Base-by-base conservation (phyloP, 1,139 yeast species). In the Hansenula lynferdii region DNA sequence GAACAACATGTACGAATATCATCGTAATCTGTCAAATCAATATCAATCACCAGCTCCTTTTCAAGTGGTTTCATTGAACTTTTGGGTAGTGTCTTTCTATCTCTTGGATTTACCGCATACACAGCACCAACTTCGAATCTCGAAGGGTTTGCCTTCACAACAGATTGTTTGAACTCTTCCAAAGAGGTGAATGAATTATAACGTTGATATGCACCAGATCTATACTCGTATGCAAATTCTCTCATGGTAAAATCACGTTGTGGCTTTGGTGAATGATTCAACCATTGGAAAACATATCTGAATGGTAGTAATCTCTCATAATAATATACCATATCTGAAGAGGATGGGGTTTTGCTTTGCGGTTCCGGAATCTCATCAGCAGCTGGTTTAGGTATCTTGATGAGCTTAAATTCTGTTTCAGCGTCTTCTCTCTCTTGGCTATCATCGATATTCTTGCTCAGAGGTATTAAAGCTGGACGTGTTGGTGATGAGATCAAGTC, bases 81-180 rank as follows among this genome's bases (percentile, higher is more conserved):
- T 51, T 86, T 86, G 18, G 95, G 79, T n/a, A 87, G 67, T 11
- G 78, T 69, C 54, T 86, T 90, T 36, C 96, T 72, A 46, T 89
- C 89, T 39, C 77, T 78, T 10, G 98, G 98, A 48, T 86, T 86
- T 16, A 85, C 80, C 3, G 87, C 73, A 55, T 90, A 92, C 4
- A 89, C 82, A 0, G 98, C 96, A 23, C 99, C 99, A 34, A 94
- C 73, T 64, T 92, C 99, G 57, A 92, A 94, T 61, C 99, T 81
- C 31, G 85, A 78, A 0, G 99, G 99, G 45, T 81, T 80, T 20
- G 87, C 74, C 34, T 68, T 70, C 19, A 82, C 68, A 3, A 90
- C 92, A 9, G 85, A 78, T 25, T 73, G 68, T 54, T 84, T 85
- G 63, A 92, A 87, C 35, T 86, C 96, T 24, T 79, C 85, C 17